Evolutionary conservation across 2,329 filamentous ascomycete genomes (phyloP), one percentile per base, ranked within the genome.

Genomic region (Sporothrix protearum): DNA sequence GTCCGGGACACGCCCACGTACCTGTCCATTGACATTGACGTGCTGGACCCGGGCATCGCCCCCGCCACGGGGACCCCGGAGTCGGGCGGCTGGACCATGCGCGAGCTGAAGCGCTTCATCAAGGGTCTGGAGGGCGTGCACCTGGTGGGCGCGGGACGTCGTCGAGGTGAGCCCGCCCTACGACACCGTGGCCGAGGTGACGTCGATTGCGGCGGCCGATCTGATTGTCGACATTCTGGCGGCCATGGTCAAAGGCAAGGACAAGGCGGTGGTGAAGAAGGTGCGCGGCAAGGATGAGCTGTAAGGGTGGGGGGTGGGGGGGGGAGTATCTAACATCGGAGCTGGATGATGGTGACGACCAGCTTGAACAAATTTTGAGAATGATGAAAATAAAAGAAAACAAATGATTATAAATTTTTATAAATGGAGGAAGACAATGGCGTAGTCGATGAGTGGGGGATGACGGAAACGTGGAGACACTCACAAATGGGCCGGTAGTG

Each of bases 91-190:
- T 97, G 93, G 94, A 96, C 92, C 3, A 96, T 91, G 19, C 84
- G 94, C 67, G 94, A 97, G 82, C 83, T 97, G 75, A 94, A 96
- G 73, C 84, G 91, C 8, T 93, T 97, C 71, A 80, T 97, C 78
- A 84, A 93, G 47, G 93, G 92, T 0, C 86, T 97, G 53, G 93
- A 97, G 81, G 87, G 84, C 0, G 79, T 97, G 78, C 96, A 97
- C 78, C 82, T 97, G 1, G 92, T 97, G 2, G 94, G 93, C 0
- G 94, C 93, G 0, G 0, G 94, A 97, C 80, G 87, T 97, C 64
- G 94, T 97, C 5, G 94, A 97, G 83, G 92, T 96, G 9, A 89
- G 90, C 55, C 93, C 93, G 0, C 91, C 91, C 14, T 97, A 96
- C 78, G 93, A 97, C 83, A 51, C 90, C 7, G 39, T 67, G 2